Conservation (phyloP, 768 basidiomycete genomes). For the Macrolepiota albuminosa region DNA sequence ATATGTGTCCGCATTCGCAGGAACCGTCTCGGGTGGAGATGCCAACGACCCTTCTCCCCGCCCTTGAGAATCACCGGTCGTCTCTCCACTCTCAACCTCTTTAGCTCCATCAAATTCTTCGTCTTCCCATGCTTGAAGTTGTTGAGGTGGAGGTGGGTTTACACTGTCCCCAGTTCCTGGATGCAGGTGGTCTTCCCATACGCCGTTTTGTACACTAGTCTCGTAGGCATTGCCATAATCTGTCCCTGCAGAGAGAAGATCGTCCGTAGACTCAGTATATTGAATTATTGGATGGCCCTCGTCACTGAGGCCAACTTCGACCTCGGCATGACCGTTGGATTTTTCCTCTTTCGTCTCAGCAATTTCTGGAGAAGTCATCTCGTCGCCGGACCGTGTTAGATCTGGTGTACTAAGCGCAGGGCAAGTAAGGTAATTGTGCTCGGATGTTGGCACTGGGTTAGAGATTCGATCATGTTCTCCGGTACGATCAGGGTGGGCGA, state of each 20-base stretch:
- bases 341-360: background rate
- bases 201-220: background rate
- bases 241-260: background rate
- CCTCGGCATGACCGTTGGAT: background rate
- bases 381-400: background rate
- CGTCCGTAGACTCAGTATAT: background rate
- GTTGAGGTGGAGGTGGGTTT: background rate
- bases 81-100: background rate
- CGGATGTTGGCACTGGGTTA: background rate
- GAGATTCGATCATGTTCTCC: background rate
- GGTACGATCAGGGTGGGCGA: conserved; percentile 2
- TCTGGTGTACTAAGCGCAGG: background rate
- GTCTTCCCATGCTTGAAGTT: background rate
- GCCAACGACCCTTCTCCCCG: background rate
- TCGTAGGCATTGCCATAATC: background rate
- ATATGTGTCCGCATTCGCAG: background rate
- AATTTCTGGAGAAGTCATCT: too few relatives aligned
- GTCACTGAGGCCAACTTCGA: background rate
- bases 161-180: background rate
- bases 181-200: background rate
- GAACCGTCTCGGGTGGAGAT: background rate
- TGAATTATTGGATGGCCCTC: background rate
- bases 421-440: background rate
- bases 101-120: background rate
- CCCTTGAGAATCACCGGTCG: background rate